Conservation (phyloP, 345 rosid genomes). For the Acer negundo region DNA sequence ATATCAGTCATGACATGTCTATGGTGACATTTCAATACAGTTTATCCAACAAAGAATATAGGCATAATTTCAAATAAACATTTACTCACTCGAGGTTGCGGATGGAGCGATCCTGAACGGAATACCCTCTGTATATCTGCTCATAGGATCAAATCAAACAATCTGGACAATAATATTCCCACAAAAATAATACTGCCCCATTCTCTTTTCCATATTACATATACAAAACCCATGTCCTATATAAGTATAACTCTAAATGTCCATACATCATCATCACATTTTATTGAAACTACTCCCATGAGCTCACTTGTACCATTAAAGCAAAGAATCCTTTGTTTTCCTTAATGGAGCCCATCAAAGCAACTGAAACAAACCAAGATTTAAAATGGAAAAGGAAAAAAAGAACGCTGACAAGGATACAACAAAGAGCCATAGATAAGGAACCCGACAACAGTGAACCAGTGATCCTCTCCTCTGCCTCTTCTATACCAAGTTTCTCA, state of each 20-base stretch:
- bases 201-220: neutral
- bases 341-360: neutral
- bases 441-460: slow-evolving; percentile 87
- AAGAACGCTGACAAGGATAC: slow-evolving; percentile 58
- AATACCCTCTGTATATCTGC: slow-evolving; percentile 83
- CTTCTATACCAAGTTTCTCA: slow-evolving; percentile 56
- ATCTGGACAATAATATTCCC: neutral
- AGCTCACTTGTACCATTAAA: neutral
- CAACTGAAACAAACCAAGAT: neutral
- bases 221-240: neutral
- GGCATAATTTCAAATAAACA: slow-evolving; percentile 12
- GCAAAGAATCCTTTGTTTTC: neutral
- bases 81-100: slow-evolving; percentile 84
- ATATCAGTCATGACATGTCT: neutral
- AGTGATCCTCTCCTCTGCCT: slow-evolving; percentile 40
- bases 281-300: slow-evolving; percentile 2
- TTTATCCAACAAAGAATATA: neutral
- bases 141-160: slow-evolving; percentile 46
- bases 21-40: neutral
- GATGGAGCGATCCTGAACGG: slow-evolving; percentile 77
- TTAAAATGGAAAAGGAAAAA: too few relatives aligned
- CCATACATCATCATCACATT: neutral
- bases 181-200: neutral
- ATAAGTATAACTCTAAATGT: neutral
- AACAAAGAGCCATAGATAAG: slow-evolving; percentile 94